A percentile compares a stretch with the other conserved stretches of the same genome.
Conservation (phyloP, 768 basidiomycete species). For the Russula lepida region DNA sequence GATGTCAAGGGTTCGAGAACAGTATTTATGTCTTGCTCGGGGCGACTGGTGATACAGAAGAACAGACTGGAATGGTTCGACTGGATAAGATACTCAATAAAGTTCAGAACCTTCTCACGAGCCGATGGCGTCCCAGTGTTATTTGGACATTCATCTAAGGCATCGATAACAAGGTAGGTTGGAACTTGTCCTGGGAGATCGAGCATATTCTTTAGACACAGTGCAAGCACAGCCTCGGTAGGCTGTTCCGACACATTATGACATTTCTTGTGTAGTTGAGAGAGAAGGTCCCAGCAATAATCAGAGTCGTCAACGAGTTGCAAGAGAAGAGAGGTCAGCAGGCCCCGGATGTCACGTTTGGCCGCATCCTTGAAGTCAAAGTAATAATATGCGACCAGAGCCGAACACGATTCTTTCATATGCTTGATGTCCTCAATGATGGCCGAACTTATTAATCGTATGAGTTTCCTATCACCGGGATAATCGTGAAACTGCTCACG, state of each 20-base stretch:
- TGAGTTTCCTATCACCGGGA: not conserved
- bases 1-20: not conserved
- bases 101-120: not conserved
- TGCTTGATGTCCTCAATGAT: not conserved
- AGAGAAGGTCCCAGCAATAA: not conserved
- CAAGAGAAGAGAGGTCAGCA: not conserved
- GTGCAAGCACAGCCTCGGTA: not conserved
- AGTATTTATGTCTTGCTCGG: not conserved
- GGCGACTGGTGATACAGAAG: not conserved
- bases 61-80: not conserved
- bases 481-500: not conserved
- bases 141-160: not conserved
- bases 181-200: not conserved
- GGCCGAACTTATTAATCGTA: not conserved
- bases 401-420: not conserved
- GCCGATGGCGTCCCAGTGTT: not conserved
- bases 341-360: not conserved
- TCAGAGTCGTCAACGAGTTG: not conserved
- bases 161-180: not conserved
- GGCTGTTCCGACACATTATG: not conserved
- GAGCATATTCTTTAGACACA: not conserved
- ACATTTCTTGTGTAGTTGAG: not conserved
- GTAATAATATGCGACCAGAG: not conserved
- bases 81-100: not conserved
- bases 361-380: not conserved